A percentile compares a stretch with the other conserved stretches of the same genome.
These are phyloP conservation scores for Schizophyllum amplum DNA, from an alignment of 1,284 basidiomycete genomes.

Conservation along the genomic window DNA sequence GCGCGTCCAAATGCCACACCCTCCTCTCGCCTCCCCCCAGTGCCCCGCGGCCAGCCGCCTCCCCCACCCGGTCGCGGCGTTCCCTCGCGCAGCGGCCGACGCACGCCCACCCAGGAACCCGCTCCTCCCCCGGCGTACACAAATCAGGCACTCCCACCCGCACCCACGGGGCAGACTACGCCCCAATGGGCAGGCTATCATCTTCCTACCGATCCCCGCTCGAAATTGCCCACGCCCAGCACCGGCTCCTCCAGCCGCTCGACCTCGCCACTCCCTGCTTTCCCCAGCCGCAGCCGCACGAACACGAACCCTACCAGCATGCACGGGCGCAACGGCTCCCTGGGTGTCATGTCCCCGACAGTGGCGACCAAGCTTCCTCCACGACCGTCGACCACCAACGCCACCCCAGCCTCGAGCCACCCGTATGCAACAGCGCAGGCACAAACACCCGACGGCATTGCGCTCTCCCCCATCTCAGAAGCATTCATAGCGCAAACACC, in stretches of 20 bases:
- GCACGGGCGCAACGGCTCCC: slow-evolving; percentile 44
- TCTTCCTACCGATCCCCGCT: slow-evolving; percentile 52
- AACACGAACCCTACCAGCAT: slow-evolving; percentile 22
- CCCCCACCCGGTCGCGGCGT: slow-evolving; percentile 35
- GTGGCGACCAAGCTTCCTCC: slow-evolving; percentile 18
- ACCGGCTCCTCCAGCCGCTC: slow-evolving; percentile 37
- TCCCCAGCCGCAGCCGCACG: slow-evolving; percentile 20
- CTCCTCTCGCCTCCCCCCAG: slow-evolving; percentile 50
- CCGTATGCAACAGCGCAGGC: slow-evolving; percentile 27
- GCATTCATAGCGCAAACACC: slow-evolving; percentile 34
- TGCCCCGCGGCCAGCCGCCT: slow-evolving; percentile 57
- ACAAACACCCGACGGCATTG: background rate
- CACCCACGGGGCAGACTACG: slow-evolving; percentile 32
- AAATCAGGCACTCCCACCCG: slow-evolving; percentile 44
- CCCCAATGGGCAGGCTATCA: slow-evolving; percentile 45
- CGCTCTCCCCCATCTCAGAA: slow-evolving; percentile 67
- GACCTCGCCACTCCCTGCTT: slow-evolving; percentile 49
- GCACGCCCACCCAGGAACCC: slow-evolving; percentile 49
- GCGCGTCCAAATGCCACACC: slow-evolving; percentile 25
- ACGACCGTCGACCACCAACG: slow-evolving; percentile 29
- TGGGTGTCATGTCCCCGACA: slow-evolving; percentile 30
- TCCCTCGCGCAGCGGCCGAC: slow-evolving; percentile 29
- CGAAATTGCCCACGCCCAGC: slow-evolving; percentile 13
- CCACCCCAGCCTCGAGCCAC: slow-evolving; percentile 31
- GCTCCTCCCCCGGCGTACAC: slow-evolving; percentile 35